These are phyloP conservation scores for Chlorella sp. DNA, from an alignment of 139 green algal species.

Conservation along the genomic window DNA sequence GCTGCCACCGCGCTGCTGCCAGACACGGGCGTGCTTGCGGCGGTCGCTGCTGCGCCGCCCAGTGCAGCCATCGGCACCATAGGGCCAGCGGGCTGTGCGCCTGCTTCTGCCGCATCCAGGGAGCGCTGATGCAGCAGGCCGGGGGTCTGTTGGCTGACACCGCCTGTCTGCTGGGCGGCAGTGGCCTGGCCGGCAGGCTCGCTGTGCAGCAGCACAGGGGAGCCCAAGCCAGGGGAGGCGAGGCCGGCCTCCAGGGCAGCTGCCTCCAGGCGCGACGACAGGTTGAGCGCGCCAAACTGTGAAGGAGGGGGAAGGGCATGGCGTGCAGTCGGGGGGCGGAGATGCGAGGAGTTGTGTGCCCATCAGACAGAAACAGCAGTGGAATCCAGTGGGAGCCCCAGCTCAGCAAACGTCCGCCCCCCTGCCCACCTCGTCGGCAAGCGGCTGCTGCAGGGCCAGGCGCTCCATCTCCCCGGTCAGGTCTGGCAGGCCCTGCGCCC, in stretches of 20 bases:
- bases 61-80: conserved; percentile 22
- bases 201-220: not conserved
- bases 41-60: not conserved
- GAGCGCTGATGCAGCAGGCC: not conserved
- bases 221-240: not conserved
- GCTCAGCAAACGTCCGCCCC: not conserved
- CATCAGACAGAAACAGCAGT: not conserved
- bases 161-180: not conserved
- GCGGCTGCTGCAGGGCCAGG: conserved; percentile 5
- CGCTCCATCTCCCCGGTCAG: not conserved
- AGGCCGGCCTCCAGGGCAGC: conserved; percentile 19
- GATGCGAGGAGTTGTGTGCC: too few relatives aligned
- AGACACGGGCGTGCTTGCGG: not conserved
- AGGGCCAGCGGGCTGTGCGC: not conserved
- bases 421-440: conserved; percentile 1
- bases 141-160: not conserved
- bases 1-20: not conserved
- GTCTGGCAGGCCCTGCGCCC: not conserved
- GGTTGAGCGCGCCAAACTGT: conserved; percentile 35
- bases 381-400: not conserved
- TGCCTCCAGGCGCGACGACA: conserved; percentile 21
- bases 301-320: not conserved
- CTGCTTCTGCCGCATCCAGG: not conserved
- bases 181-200: not conserved
- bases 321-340: not conserved